Conservation (phyloP, 2,329 filamentous ascomycete species). For the Endothia cerciana region DNA sequence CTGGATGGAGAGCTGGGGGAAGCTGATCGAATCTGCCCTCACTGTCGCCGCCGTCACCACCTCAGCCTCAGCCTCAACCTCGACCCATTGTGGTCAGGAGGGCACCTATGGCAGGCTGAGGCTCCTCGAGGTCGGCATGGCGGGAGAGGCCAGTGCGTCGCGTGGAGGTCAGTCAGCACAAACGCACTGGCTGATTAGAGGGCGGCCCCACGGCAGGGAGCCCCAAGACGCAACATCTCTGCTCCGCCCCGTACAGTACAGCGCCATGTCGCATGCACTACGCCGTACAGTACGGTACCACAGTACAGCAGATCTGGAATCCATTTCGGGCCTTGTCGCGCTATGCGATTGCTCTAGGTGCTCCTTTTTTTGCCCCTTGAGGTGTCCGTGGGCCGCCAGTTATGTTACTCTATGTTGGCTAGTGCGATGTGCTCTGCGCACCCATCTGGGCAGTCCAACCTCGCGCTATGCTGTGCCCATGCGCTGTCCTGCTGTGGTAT, state of each 20-base stretch:
- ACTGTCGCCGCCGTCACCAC: too few species aligned
- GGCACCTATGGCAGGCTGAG: neutral
- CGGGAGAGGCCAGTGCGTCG: neutral
- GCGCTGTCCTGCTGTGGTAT: neutral
- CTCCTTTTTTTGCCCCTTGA: neutral
- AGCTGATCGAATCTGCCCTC: neutral
- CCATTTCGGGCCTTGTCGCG: constrained; percentile 7
- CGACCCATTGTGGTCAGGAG: neutral
- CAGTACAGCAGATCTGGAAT: neutral
- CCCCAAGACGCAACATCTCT: neutral
- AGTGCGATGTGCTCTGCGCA: neutral
- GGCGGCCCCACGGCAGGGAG: neutral
- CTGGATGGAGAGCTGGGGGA: too few species aligned
- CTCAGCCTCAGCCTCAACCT: neutral
- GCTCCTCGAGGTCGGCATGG: neutral
- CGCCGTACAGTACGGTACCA: constrained; percentile 3
- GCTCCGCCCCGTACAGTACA: neutral
- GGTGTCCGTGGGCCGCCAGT: neutral
- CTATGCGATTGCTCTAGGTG: neutral
- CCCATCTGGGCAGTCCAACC: neutral
- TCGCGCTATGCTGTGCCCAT: neutral
- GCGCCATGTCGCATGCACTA: neutral
- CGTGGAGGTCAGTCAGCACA: neutral
- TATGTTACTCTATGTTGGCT: neutral
- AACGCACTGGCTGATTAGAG: too few species aligned